Base-by-base conservation (phyloP, 352 stramenopile genomes). In the Globisporangium radiosum region DNA sequence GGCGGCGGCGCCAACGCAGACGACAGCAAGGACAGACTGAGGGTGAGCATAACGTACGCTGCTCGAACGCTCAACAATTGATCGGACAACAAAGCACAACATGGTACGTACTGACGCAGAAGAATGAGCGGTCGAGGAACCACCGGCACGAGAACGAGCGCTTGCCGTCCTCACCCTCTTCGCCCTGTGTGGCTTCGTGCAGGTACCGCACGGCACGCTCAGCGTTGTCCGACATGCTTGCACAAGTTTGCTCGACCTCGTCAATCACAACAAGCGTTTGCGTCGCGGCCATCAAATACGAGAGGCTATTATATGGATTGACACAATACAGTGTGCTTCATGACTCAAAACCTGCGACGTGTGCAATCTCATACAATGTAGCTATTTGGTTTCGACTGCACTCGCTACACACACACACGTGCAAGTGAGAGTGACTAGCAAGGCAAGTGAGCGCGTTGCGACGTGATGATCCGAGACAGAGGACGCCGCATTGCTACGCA, bases 61-160 rank as follows among this genome's bases (percentile, higher is more conserved):
- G 25, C 25, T 33, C 1, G 25, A 33, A 33, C 25, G 25, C 25
- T 33, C 25, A 33, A 33, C 25, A 33, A 3, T 33, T 33, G 25
- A 33, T 33, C 25, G 25, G 25, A 33, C 25, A 33, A 33, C 25
- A 33, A 33, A 33, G 25, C 25, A 6, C n/a, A 39, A 89, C 80
- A 36, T 2, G 5, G 13, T 39, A 90, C 84, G 70, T 87, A 94
- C 84, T 92, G 69, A 89, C 80, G 64, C 84, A 94, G 51, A 76
- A 81, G 72, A 94, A 94, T 9, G 84, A 79, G 40, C 77, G 78
- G 57, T 94, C 81, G 1, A 94, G 59, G 60, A 91, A 90, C 77
- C 80, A 90, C n/a, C 69, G 61, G 64, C 84, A 94, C 11, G 75
- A 78, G 55, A 88, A 73, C 40, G 77, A 72, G 25, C 65, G 63